These are phyloP conservation scores for Tulasnella sp. DNA, from an alignment of 768 basidiomycete genomes.

Conservation along the genomic window DNA sequence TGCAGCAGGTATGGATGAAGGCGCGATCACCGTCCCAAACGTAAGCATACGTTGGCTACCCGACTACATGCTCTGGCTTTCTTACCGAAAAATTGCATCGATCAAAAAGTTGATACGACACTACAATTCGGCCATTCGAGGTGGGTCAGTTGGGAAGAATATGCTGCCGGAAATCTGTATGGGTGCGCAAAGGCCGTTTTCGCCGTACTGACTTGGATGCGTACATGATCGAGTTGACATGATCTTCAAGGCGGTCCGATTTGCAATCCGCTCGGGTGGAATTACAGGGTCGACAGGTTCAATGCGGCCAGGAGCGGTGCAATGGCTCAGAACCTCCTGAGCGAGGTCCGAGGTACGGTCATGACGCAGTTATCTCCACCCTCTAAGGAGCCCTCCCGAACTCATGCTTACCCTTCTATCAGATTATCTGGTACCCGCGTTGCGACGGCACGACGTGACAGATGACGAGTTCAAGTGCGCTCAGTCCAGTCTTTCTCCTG, in stretches of 20 bases:
- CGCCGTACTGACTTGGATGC: neutral
- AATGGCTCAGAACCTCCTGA: slow-evolving; percentile 15
- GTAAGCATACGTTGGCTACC: slow-evolving; percentile 7
- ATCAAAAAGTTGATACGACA: slow-evolving; percentile 19
- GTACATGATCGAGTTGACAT: neutral
- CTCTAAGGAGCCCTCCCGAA: neutral
- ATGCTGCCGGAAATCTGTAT: slow-evolving; percentile 18
- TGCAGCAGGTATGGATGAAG: slow-evolving; percentile 20
- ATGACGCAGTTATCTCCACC: neutral
- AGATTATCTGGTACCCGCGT: slow-evolving; percentile 18
- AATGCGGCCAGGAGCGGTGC: slow-evolving; percentile 18
- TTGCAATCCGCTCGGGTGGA: slow-evolving; percentile 16
- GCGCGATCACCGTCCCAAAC: slow-evolving; percentile 21
- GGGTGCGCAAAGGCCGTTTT: slow-evolving; percentile 7
- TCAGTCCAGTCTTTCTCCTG: neutral
- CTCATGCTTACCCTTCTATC: neutral
- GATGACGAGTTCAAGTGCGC: slow-evolving; percentile 4
- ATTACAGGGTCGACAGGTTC: slow-evolving; percentile 15
- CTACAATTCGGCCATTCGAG: slow-evolving; percentile 15
- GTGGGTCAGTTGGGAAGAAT: slow-evolving; percentile 16
- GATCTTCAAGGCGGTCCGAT: neutral
- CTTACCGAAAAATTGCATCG: neutral
- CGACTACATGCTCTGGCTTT: neutral
- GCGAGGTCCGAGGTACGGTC: slow-evolving; percentile 11
- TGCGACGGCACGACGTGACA: slow-evolving; percentile 6